Percentiles rank a stretch among this genome's conserved stretches.
Conservation (phyloP, 2,329 filamentous ascomycete genomes). For the Nemania bipapillata region DNA sequence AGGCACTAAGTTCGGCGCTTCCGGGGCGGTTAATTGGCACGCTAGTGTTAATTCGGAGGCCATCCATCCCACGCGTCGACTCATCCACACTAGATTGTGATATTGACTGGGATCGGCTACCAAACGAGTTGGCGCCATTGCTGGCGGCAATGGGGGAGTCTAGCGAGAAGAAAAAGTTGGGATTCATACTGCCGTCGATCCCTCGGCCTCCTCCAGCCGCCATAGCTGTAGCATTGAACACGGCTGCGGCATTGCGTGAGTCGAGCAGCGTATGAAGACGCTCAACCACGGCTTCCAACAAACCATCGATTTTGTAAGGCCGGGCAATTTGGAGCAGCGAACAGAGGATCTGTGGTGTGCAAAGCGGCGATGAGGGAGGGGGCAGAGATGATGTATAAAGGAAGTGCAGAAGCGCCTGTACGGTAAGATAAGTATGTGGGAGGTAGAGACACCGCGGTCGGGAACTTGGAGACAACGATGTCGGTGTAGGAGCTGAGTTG, state of each 20-base stretch:
- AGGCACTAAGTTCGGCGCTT: slow-evolving; percentile 64
- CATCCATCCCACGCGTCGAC: slow-evolving; percentile 50
- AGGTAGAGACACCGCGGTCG: slow-evolving; percentile 90
- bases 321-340: slow-evolving; percentile 92
- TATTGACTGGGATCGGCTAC: slow-evolving; percentile 48
- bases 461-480: slow-evolving; percentile 67
- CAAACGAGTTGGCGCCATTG: slow-evolving; percentile 44
- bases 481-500: slow-evolving; percentile 68
- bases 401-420: slow-evolving; percentile 90
- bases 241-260: slow-evolving; percentile 91
- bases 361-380: slow-evolving; percentile 77
- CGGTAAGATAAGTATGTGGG: slow-evolving; percentile 88
- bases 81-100: slow-evolving; percentile 47
- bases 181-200: slow-evolving; percentile 74
- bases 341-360: slow-evolving; percentile 94
- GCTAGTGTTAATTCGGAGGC: slow-evolving; percentile 65
- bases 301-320: slow-evolving; percentile 90
- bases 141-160: slow-evolving; percentile 47
- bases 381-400: slow-evolving; percentile 93
- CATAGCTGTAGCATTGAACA: slow-evolving; percentile 99
- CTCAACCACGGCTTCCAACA: slow-evolving; percentile 92
- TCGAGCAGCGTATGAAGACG: slow-evolving; percentile 89
- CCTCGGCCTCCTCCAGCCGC: slow-evolving; percentile 91
- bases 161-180: slow-evolving; percentile 68
- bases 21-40: slow-evolving; percentile 59